phyloP scores from a whole-genome alignment of 371 early-diverging fungal species.

The Entomophthora muscae region DNA sequence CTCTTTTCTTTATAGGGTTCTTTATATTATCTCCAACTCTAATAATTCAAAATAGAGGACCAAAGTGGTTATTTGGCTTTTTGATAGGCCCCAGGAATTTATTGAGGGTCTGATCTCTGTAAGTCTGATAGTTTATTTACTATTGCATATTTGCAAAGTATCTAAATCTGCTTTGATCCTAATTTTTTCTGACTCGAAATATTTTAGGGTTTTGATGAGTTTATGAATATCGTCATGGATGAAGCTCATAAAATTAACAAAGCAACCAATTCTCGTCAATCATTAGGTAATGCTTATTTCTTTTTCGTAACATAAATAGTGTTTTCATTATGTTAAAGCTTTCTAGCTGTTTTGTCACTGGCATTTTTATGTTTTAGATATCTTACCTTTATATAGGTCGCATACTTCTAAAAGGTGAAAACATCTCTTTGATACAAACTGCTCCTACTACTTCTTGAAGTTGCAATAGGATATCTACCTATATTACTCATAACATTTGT shows the following conservation, averaged over 20 bases:
- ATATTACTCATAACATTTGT: too few relatives aligned
- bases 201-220: neutral
- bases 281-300: neutral
- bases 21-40: too few relatives aligned
- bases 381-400: neutral
- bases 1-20: too few relatives aligned
- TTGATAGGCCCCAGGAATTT: neutral
- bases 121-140: too few relatives aligned
- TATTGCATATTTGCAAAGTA: too few relatives aligned
- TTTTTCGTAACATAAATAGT: neutral
- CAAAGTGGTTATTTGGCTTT: neutral
- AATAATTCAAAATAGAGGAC: neutral
- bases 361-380: too few relatives aligned
- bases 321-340: too few relatives aligned
- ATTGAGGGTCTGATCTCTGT: neutral
- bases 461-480: neutral
- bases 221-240: neutral
- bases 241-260: neutral
- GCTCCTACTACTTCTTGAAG: neutral
- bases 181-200: too few relatives aligned
- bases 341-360: too few relatives aligned
- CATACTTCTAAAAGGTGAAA: neutral
- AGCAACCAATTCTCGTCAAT: neutral
- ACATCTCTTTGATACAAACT: neutral
- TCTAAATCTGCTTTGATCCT: too few relatives aligned